These are phyloP conservation scores for Euptelea pleiosperma DNA, from an alignment of 164 flowering plant species.

Conservation along the genomic window DNA sequence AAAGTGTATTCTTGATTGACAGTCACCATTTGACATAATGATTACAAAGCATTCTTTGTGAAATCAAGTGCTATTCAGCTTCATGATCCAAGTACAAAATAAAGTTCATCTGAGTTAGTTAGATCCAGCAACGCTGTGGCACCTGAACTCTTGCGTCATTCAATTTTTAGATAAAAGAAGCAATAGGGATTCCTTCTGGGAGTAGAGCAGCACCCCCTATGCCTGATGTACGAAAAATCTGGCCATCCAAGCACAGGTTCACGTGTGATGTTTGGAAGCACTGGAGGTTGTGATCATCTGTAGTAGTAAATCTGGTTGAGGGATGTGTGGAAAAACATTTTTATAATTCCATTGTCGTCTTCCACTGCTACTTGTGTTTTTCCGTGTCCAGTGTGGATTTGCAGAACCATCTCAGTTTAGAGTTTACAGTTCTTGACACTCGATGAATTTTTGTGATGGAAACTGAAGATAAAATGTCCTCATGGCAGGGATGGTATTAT, in stretches of 20 bases:
- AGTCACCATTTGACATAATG: background rate
- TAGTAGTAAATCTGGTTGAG: background rate
- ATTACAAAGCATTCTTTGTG: background rate
- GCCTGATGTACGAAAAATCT: too few relatives aligned
- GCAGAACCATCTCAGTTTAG: background rate
- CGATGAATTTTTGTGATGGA: background rate
- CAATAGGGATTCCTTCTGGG: too few relatives aligned
- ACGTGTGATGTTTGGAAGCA: background rate
- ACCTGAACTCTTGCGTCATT: too few relatives aligned
- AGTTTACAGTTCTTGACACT: background rate
- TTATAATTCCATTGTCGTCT: too few relatives aligned
- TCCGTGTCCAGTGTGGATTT: background rate
- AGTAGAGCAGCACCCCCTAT: too few relatives aligned
- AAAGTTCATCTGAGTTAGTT: too few relatives aligned
- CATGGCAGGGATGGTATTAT: constrained; percentile 83
- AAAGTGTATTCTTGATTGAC: too few relatives aligned
- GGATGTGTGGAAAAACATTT: too few relatives aligned
- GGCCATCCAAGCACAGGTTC: background rate
- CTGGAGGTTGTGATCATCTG: background rate
- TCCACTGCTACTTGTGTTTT: background rate
- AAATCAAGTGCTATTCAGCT: background rate
- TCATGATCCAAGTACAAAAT: background rate
- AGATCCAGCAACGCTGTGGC: too few relatives aligned
- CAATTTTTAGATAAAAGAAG: too few relatives aligned
- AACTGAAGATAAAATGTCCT: constrained; percentile 10